A percentile compares a stretch with the other conserved stretches of the same genome.
Evolutionary conservation across 495 filamentous ascomycete species (phyloP).

Genomic region (Hyaloscypha variabilis): DNA sequence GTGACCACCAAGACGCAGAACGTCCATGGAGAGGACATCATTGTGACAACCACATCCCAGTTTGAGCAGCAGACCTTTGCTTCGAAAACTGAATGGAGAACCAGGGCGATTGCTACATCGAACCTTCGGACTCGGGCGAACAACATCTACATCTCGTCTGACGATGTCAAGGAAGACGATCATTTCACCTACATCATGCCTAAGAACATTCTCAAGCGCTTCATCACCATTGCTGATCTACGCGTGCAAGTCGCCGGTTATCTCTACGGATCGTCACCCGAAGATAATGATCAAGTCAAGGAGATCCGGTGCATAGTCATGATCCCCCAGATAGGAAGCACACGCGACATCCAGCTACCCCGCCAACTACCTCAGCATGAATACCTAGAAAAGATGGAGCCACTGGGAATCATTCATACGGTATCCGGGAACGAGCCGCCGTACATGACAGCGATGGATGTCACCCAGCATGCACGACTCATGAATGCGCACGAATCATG

Average conservation of each 20-base stretch:
- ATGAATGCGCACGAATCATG: constrained; percentile 82
- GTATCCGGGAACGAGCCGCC: constrained; percentile 91
- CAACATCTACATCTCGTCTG: constrained; percentile 98
- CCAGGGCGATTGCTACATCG: constrained; percentile 91
- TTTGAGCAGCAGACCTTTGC: constrained; percentile 98
- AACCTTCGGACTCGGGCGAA: constrained; percentile 94
- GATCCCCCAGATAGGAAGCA: constrained; percentile 94
- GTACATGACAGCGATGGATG: constrained; percentile 94
- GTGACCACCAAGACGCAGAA: constrained; percentile 99
- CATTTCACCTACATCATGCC: constrained; percentile 97
- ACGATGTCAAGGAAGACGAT: constrained; percentile 78
- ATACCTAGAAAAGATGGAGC: constrained; percentile 84
- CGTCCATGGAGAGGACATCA: constrained; percentile 95
- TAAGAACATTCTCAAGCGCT: constrained; percentile 97
- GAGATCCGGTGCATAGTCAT: constrained; percentile 96
- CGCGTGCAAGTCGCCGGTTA: constrained; percentile 96
- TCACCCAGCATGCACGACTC: constrained; percentile 87
- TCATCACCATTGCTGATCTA: constrained; percentile 97
- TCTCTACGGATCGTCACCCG: constrained; percentile 89
- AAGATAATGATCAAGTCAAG: constrained; percentile 95
- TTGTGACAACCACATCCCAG: constrained; percentile 96
- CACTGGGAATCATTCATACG: constrained; percentile 94
- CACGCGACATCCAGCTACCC: constrained; percentile 87
- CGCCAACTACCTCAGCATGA: constrained; percentile 94
- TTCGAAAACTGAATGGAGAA: constrained; percentile 99